Conservation (phyloP, 257 asterid genomes). For the Solanum infundibuliforme region DNA sequence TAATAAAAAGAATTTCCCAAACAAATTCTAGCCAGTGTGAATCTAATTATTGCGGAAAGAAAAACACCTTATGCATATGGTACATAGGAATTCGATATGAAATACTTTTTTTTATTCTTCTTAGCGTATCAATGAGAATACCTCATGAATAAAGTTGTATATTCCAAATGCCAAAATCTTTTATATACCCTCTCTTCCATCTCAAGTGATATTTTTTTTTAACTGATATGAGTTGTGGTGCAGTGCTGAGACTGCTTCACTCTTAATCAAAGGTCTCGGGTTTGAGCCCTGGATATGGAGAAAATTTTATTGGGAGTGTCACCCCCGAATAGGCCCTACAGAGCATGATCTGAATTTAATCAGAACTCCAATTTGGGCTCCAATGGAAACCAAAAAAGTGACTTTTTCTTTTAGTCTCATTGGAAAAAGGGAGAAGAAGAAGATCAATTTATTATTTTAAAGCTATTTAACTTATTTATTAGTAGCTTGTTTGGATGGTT, state of each 20-base stretch:
- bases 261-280: rapidly evolving
- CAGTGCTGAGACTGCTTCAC: too few relatives aligned
- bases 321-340: rapidly evolving
- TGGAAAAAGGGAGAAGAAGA: not conserved
- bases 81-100: not conserved
- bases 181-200: not conserved
- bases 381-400: not conserved
- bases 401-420: not conserved
- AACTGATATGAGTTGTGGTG: not conserved
- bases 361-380: too few relatives aligned
- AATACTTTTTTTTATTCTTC: not conserved
- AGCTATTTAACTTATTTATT: not conserved
- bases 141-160: not conserved
- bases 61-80: not conserved
- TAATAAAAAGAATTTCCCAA: too few relatives aligned
- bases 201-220: not conserved
- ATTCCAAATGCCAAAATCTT: not conserved
- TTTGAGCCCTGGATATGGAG: too few relatives aligned
- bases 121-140: not conserved
- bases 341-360: too few relatives aligned
- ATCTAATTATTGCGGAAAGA: not conserved
- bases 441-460: not conserved
- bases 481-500: not conserved
- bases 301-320: too few relatives aligned
- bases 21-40: too few relatives aligned